Base-by-base conservation (phyloP, 1,139 yeast species). In the Suhomyces taliae region DNA sequence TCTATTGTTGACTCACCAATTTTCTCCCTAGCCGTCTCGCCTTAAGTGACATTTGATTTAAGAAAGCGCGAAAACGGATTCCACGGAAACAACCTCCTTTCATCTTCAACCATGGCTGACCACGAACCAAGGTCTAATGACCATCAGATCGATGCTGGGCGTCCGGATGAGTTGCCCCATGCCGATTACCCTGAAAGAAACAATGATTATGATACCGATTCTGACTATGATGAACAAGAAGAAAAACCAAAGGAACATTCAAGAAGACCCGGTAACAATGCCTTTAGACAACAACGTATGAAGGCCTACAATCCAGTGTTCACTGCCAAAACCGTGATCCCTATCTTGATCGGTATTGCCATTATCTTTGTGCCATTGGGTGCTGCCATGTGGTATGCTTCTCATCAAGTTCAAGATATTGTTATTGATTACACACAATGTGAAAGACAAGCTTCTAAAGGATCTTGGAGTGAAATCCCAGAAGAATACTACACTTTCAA, bases 291-390 rank as follows among this genome's bases (percentile, higher is more conserved):
- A 55, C 88, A 83, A 57, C 66, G 79, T 48, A 62, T 83, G 43
- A 74, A 70, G 44, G 82, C 87, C 1, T 66, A 77, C 51, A 75
- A 73, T 61, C 98, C 98, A 1, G 93, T 93, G 45, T 77, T 91
- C 56, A 91, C 98, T 0, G 97, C 97, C 19, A 85, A 81, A 61
- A 87, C 95, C 4, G 95, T 91, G 37, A 80, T 93, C 49, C 97
- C 97, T 2, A 62, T 91, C 46, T 82, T 91, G 59, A 64, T 91
- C 41, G 66, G 76, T 9, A 77, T 93, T 43, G 95, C 97, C 5
- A 74, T 88, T n/a, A 72, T 93, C 10, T 88, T 91, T 61, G 88
- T 91, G 12, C 96, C 97, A 8, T 76, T 93, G 39, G 99, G 99
- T 32, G 98, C 91, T 1, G 91, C 87, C 50, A 83, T 93, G 82